A percentile compares a stretch with the other conserved stretches of the same genome.
These are phyloP conservation scores for Cucumis melo DNA, from an alignment of 306 rosid genomes.

Conservation along the genomic window DNA sequence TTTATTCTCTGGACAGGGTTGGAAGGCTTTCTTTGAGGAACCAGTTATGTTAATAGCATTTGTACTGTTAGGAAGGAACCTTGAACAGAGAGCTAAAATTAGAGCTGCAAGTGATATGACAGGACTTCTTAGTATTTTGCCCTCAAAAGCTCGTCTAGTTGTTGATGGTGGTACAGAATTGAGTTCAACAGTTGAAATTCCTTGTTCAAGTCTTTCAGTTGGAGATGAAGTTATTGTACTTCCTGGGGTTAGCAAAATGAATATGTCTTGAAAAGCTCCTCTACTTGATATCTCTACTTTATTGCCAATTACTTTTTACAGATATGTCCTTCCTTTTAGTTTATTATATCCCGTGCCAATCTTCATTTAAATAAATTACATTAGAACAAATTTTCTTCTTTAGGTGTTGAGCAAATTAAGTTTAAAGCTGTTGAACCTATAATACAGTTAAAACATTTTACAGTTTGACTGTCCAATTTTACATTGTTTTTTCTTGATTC, in stretches of 20 bases:
- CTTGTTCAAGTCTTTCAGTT: conserved; percentile 68
- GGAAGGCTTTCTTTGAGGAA: conserved; percentile 97
- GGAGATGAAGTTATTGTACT: conserved; percentile 79
- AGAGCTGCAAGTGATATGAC: conserved; percentile 98
- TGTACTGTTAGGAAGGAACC: conserved; percentile 90
- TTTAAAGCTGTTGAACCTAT: not conserved
- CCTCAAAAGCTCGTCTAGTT: conserved; percentile 90
- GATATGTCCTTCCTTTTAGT: not conserved
- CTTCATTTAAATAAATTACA: not conserved
- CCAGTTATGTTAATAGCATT: conserved; percentile 97
- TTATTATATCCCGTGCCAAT: not conserved
- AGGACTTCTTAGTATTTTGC: conserved; percentile 77
- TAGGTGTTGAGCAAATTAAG: not conserved
- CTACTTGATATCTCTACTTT: not conserved
- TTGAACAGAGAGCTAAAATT: conserved; percentile 93
- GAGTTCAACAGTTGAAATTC: conserved; percentile 68
- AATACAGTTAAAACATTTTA: not conserved
- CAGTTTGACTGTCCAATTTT: not conserved
- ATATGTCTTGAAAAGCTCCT: not conserved
- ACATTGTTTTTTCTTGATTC: conserved; percentile 7
- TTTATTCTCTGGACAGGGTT: conserved; percentile 52
- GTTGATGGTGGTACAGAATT: conserved; percentile 31
- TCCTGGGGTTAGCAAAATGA: conserved; percentile 68
- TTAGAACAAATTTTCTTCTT: not conserved
- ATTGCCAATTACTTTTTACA: not conserved